A percentile compares a stretch with the other conserved stretches of the same genome.
phyloP scores from a whole-genome alignment of 106 monocot genomes.

The Dendrobium nobile region DNA sequence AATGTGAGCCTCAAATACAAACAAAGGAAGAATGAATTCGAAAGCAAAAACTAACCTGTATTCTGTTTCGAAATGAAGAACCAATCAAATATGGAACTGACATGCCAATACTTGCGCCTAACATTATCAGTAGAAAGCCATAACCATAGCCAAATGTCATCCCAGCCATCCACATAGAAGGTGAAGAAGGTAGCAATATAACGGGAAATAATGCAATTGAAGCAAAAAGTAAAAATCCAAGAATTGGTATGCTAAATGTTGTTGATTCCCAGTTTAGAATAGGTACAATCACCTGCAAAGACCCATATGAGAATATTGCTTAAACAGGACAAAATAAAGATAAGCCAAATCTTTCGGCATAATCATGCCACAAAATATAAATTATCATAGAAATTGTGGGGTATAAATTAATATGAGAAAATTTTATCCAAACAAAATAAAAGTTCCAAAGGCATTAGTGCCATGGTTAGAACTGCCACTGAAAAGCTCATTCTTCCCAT shows the following conservation, averaged over 20 bases:
- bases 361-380: not conserved
- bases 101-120: not conserved
- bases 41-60: slow-evolving; percentile 49
- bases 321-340: not conserved
- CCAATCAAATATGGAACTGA: slow-evolving; percentile 66
- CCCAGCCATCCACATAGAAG: slow-evolving; percentile 82
- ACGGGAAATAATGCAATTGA: slow-evolving; percentile 62
- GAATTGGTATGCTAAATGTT: slow-evolving; percentile 53
- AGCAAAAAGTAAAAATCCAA: slow-evolving; percentile 65
- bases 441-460: not conserved
- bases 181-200: slow-evolving; percentile 65
- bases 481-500: too few relatives aligned
- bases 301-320: not conserved
- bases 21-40: not conserved
- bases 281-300: slow-evolving; percentile 69
- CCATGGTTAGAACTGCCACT: not conserved
- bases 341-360: not conserved
- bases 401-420: not conserved
- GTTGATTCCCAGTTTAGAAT: slow-evolving; percentile 58
- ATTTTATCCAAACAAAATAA: not conserved
- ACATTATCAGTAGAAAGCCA: slow-evolving; percentile 33
- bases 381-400: not conserved
- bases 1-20: not conserved
- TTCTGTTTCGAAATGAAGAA: slow-evolving; percentile 44
- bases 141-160: slow-evolving; percentile 78